These are phyloP conservation scores for Chalaropsis thielavioides DNA, from an alignment of 2,329 filamentous ascomycete species.

Conservation along the genomic window DNA sequence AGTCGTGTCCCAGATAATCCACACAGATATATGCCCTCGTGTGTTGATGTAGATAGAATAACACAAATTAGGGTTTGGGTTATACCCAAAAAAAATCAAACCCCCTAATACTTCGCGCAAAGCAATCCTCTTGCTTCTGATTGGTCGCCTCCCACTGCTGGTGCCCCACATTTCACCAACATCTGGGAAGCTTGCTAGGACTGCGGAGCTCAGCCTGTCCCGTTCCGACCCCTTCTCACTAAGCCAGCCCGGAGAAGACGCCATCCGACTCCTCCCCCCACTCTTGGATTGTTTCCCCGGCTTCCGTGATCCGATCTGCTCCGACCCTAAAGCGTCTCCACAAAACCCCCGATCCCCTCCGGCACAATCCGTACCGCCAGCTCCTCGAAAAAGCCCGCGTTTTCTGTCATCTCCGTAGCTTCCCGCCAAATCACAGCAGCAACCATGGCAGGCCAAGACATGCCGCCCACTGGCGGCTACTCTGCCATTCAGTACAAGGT, in stretches of 20 bases:
- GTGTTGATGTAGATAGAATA: background rate
- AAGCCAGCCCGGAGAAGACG: background rate
- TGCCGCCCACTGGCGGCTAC: slow-evolving; percentile 92
- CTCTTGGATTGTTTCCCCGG: background rate
- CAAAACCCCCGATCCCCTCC: no score
- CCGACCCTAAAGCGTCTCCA: no score
- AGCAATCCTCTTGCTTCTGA: background rate
- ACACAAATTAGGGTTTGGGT: background rate
- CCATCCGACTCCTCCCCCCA: background rate
- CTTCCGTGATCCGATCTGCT: background rate
- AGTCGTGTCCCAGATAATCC: background rate
- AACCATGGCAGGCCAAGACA: slow-evolving; percentile 50
- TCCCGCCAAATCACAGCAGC: background rate
- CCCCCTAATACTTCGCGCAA: no score
- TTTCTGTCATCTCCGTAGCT: background rate
- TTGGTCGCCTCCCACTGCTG: background rate
- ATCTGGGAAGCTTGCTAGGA: background rate
- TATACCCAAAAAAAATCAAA: background rate
- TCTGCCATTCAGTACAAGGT: slow-evolving; percentile 95
- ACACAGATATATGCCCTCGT: background rate
- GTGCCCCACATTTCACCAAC: background rate
- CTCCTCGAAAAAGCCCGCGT: background rate
- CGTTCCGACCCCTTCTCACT: background rate
- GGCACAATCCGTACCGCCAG: background rate
- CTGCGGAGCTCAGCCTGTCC: background rate